A percentile compares a stretch with the other conserved stretches of the same genome.
These are phyloP conservation scores for Arachis stenosperma DNA, from an alignment of 306 rosid species.

Conservation along the genomic window DNA sequence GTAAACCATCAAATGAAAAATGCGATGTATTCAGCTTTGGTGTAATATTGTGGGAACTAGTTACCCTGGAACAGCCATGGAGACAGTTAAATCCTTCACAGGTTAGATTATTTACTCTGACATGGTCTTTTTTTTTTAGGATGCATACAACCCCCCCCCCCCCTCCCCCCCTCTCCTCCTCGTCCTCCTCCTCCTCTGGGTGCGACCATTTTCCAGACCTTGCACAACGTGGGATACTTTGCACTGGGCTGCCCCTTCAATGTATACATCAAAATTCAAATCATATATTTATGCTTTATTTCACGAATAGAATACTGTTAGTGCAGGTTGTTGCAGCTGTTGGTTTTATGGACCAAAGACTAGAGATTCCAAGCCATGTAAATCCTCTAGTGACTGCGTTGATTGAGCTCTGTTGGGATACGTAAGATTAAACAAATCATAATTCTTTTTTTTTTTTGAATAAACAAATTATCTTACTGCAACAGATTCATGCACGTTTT, in stretches of 20 bases:
- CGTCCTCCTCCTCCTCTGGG: too few species aligned
- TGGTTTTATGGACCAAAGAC: constrained; percentile 77
- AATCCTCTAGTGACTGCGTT: constrained; percentile 70
- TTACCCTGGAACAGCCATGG: constrained; percentile 94
- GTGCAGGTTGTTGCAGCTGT: constrained; percentile 92
- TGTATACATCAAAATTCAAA: constrained; percentile 9
- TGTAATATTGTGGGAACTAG: constrained; percentile 92
- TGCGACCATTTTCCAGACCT: background rate
- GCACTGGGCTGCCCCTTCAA: background rate
- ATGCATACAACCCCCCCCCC: too few species aligned
- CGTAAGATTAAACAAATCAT: constrained; percentile 49
- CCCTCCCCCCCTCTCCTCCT: too few species aligned
- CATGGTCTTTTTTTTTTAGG: background rate
- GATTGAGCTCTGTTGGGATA: constrained; percentile 87
- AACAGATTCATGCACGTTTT: constrained; percentile 5
- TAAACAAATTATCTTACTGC: constrained; percentile 9
- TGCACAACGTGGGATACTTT: background rate
- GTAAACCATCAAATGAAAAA: constrained; percentile 88
- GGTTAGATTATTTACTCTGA: constrained; percentile 63
- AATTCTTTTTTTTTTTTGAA: constrained; percentile 1
- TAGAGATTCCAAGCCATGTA: constrained; percentile 77
- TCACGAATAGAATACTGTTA: constrained; percentile 22
- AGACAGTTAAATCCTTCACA: constrained; percentile 72
- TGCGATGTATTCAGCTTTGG: constrained; percentile 95
- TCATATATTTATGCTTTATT: constrained; percentile 22